Conservation (phyloP, 73 alveolate genomes). For the Loxodes magnus region DNA sequence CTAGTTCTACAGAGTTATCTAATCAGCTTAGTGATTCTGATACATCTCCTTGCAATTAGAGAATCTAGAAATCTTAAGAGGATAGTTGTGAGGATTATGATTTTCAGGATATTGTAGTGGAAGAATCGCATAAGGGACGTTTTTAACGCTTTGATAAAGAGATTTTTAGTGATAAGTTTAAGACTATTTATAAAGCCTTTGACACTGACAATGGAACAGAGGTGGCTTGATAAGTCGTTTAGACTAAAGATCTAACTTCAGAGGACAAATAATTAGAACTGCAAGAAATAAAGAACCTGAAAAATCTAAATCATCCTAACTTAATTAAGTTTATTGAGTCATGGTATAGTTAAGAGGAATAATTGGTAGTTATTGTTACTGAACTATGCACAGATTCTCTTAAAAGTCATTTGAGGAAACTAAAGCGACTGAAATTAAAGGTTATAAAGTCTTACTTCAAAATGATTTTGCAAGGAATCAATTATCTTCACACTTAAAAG, state of each 20-base stretch:
- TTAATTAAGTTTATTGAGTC: conserved; percentile 53
- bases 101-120: neutral
- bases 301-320: conserved; percentile 47
- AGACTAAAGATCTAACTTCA: neutral
- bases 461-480: conserved; percentile 69
- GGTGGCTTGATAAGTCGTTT: conserved; percentile 8
- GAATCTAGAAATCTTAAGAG: too few species aligned
- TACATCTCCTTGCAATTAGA: too few species aligned
- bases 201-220: conserved; percentile 10
- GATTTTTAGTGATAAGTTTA: neutral
- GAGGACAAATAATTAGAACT: neutral
- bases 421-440: conserved; percentile 62
- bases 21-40: too few species aligned
- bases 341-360: conserved; percentile 48
- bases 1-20: too few species aligned
- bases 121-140: neutral
- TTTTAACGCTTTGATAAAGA: neutral
- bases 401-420: conserved; percentile 43
- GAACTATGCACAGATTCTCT: conserved; percentile 63
- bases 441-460: conserved; percentile 86
- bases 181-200: conserved; percentile 1
- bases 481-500: conserved; percentile 74
- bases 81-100: too few species aligned
- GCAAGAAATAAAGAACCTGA: neutral
- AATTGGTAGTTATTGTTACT: conserved; percentile 56